Conservation (phyloP, 495 filamentous ascomycete genomes). For the Penicillium canariense region DNA sequence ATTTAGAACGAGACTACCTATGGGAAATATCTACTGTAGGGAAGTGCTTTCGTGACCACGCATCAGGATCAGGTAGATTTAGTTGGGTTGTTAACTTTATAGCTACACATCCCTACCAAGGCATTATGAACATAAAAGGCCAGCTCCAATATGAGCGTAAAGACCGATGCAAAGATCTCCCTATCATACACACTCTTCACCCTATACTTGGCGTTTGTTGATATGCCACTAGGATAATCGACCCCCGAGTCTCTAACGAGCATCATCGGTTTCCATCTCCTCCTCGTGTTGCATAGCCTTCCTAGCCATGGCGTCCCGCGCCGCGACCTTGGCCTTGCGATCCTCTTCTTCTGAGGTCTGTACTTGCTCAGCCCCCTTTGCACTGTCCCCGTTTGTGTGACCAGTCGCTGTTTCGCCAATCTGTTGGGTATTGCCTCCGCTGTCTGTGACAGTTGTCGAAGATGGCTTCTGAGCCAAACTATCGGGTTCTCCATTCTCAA, state of each 20-base stretch:
- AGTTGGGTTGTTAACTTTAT: neutral
- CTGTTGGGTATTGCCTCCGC: neutral
- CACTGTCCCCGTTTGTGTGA: neutral
- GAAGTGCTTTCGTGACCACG: neutral
- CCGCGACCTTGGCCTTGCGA: constrained; percentile 39
- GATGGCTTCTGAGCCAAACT: neutral
- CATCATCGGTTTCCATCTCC: constrained; percentile 38
- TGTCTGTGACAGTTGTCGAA: neutral
- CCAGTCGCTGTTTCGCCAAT: neutral
- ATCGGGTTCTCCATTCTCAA: neutral
- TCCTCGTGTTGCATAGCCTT: constrained; percentile 47
- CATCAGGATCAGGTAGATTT: neutral
- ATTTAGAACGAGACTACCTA: too few relatives aligned
- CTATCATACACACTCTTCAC: neutral
- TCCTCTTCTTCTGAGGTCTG: constrained; percentile 21
- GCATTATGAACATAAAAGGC: neutral
- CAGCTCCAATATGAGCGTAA: neutral
- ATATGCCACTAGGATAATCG: too few relatives aligned
- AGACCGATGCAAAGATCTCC: neutral
- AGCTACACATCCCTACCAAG: neutral
- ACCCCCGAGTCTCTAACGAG: too few relatives aligned
- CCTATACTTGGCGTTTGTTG: too few relatives aligned
- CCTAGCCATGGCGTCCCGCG: constrained; percentile 37
- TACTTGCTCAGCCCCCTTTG: neutral
- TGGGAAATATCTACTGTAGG: neutral